Conservation (phyloP, 2,329 filamentous ascomycete species). For the Monilinia fructicola region DNA sequence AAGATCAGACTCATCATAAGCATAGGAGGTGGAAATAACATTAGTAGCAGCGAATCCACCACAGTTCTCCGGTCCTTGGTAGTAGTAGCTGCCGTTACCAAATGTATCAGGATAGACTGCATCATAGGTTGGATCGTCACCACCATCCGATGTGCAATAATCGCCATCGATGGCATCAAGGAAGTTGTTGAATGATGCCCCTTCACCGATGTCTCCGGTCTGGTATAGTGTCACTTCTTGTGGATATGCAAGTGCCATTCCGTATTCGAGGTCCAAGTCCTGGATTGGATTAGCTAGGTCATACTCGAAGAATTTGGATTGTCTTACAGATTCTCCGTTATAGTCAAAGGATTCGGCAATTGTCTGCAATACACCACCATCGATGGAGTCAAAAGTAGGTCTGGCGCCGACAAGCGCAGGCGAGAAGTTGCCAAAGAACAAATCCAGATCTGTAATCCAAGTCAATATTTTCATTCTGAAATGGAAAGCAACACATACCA, state of each 20-base stretch:
- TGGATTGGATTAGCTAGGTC: slow-evolving; percentile 9
- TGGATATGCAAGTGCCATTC: slow-evolving; percentile 53
- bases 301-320: not conserved
- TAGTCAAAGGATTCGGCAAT: slow-evolving; percentile 41
- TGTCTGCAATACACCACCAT: slow-evolving; percentile 49
- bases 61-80: slow-evolving; percentile 46
- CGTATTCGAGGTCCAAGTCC: slow-evolving; percentile 55
- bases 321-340: slow-evolving; percentile 48
- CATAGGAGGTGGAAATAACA: slow-evolving; percentile 56
- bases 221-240: slow-evolving; percentile 46
- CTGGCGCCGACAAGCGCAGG: slow-evolving; percentile 46
- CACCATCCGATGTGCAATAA: slow-evolving; percentile 43
- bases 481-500: slow-evolving; percentile 30
- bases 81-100: slow-evolving; percentile 33
- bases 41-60: slow-evolving; percentile 49
- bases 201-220: slow-evolving; percentile 40
- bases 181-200: slow-evolving; percentile 29
- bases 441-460: slow-evolving; percentile 43
- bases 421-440: slow-evolving; percentile 49
- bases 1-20: slow-evolving; percentile 49
- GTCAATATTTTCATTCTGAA: not conserved
- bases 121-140: slow-evolving; percentile 43
- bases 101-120: slow-evolving; percentile 39
- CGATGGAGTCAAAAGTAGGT: slow-evolving; percentile 49
- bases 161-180: slow-evolving; percentile 46